These are phyloP conservation scores for Rutstroemia sydowiana DNA, from an alignment of 2,329 filamentous ascomycete genomes.

Conservation along the genomic window DNA sequence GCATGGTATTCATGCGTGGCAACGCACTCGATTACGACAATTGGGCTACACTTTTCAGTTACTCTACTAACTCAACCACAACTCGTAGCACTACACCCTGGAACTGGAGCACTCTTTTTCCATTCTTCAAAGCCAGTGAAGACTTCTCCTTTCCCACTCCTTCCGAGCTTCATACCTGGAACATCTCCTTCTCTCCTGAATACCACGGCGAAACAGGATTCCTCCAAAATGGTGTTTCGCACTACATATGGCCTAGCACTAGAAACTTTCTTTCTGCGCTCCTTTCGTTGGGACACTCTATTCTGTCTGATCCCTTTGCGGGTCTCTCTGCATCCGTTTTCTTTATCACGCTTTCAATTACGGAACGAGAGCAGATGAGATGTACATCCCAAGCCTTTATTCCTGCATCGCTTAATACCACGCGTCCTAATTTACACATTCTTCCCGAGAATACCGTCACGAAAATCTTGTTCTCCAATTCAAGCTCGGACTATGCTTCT, in stretches of 20 bases:
- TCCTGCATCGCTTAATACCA: neutral
- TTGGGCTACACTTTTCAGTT: constrained; percentile 34
- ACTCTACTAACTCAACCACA: constrained; percentile 21
- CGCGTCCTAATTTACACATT: constrained; percentile 1
- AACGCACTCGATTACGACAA: constrained; percentile 28
- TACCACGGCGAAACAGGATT: constrained; percentile 13
- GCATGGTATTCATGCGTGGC: constrained; percentile 22
- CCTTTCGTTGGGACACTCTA: constrained; percentile 31
- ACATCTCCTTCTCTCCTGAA: no score
- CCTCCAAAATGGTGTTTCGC: neutral
- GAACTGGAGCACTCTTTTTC: constrained; percentile 28
- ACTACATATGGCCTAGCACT: constrained; percentile 3
- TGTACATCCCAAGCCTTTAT: constrained; percentile 3
- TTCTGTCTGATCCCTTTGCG: constrained; percentile 27
- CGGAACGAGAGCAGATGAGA: neutral
- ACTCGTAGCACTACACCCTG: constrained; percentile 24
- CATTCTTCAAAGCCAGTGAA: constrained; percentile 26
- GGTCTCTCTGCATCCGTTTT: neutral
- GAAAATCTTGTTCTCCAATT: neutral
- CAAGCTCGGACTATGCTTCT: no score
- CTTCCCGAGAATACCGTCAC: constrained; percentile 1
- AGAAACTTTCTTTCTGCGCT: neutral
- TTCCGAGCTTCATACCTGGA: neutral
- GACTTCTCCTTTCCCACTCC: neutral
- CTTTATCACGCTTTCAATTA: neutral